A percentile compares a stretch with the other conserved stretches of the same genome.
Evolutionary conservation across 176 grass and related monocot genomes (phyloP).

Genomic region (Alloteropsis semialata): DNA sequence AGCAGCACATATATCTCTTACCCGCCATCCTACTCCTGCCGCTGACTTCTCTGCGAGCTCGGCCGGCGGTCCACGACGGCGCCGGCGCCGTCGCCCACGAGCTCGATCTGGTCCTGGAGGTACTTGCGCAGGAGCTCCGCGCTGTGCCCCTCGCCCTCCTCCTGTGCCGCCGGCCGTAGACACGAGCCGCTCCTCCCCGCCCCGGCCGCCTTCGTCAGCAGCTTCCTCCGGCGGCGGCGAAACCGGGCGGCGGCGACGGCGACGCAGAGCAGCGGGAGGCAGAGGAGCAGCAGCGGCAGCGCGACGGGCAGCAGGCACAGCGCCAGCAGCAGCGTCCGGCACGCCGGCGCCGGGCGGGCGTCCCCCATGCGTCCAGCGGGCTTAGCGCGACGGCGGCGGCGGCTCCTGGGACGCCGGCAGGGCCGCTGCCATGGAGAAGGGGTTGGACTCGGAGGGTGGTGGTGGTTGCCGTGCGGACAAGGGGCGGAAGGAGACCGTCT

Average conservation of each 20-base stretch:
- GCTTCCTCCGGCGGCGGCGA: conserved; percentile 15
- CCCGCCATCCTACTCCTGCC: not conserved
- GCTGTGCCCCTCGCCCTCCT: not conserved
- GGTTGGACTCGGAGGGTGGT: not conserved
- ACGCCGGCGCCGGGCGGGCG: not conserved
- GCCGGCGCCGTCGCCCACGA: conserved; percentile 14
- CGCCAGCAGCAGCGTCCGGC: conserved; percentile 19
- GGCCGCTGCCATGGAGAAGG: not conserved
- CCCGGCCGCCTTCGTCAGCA: not conserved
- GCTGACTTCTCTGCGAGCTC: not conserved
- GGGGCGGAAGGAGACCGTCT: not conserved
- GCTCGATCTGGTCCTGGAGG: conserved; percentile 74
- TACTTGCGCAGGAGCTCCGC: conserved; percentile 50
- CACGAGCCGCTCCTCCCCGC: not conserved
- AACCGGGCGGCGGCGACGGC: conserved; percentile 28
- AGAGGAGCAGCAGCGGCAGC: conserved; percentile 50
- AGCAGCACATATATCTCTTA: not conserved
- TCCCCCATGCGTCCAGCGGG: not conserved
- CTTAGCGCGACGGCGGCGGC: not conserved
- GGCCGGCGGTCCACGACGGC: not conserved
- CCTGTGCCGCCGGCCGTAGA: not conserved
- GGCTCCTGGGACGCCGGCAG: not conserved
- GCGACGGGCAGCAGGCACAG: conserved; percentile 46
- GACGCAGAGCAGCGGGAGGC: conserved; percentile 51
- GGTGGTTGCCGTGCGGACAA: conserved; percentile 6